Base-by-base conservation (phyloP, 163 green algal species). In the Chloroidium sp. region DNA sequence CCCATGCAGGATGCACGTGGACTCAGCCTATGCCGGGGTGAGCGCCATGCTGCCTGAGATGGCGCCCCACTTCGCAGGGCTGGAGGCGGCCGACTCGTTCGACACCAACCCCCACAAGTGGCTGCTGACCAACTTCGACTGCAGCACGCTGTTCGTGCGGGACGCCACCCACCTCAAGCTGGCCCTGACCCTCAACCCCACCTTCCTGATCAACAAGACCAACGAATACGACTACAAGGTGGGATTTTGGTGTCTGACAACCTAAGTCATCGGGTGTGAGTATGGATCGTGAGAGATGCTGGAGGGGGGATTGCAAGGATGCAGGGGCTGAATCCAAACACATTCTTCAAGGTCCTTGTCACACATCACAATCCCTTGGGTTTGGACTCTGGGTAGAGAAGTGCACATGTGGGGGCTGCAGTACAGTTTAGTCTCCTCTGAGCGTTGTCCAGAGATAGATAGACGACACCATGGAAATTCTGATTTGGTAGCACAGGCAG, bases 31-130 rank as follows among this genome's bases (percentile, higher is more conserved):
- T 82, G 93, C 92, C 0, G 93, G 93, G 62, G 79, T 83, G 6
- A 86, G 88, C 1, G 85, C 87, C 0, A 82, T 96, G 2, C 84
- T 90, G 13, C 92, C 92, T 3, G 93, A 96, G 84, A 79, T 88
- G 83, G 82, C 86, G 2, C 79, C 84, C 60, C 61, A 87, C 76
- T 88, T 93, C 57, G 61, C 80, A 0, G 92, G 92, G 0, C 80
- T 95, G 77, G 86, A 93, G 62, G 10, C 69, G 4, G 87, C 84
- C 2, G 87, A 97, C 80, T 89, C 77, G 78, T 93, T 93, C 83
- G 82, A 69, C 74, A 93, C 93, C 85, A 97, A 96, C 86, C 84
- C 89, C 0, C 93, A 97, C 90, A 97, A 97, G 87, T 93, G 87
- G 88, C 81, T 94, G 86, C 83, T 94, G 69, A 90, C 82, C 3